phyloP scores from a whole-genome alignment of 352 stramenopile genomes.

The Globisporangium nodosum region DNA sequence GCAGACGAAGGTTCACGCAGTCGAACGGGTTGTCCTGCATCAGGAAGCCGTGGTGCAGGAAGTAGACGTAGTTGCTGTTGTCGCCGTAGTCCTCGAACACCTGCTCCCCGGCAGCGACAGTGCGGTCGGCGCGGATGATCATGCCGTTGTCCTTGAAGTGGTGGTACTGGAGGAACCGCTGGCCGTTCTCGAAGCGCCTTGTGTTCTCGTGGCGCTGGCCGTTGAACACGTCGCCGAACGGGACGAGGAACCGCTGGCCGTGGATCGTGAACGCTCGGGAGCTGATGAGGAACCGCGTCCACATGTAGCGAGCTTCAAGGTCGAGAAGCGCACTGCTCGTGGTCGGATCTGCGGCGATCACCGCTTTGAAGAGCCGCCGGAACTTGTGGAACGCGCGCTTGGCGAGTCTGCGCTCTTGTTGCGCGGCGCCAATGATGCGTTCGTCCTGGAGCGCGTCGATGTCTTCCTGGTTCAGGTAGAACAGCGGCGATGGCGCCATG shows the following conservation, averaged over 20 bases:
- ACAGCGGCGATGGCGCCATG: conserved; percentile 24
- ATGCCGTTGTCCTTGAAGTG: conserved; percentile 33
- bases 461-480: conserved; percentile 21
- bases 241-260: conserved; percentile 71
- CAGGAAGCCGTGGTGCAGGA: conserved; percentile 91
- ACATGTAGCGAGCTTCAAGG: conserved; percentile 23
- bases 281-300: conserved; percentile 55
- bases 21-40: conserved; percentile 86
- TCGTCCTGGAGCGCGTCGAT: conserved; percentile 42
- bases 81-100: conserved; percentile 95
- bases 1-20: conserved; percentile 58
- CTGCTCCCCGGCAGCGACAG: conserved; percentile 28
- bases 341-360: neutral
- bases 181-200: conserved; percentile 30
- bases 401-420: conserved; percentile 18
- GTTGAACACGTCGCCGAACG: conserved; percentile 88
- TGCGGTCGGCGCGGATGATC: conserved; percentile 63
- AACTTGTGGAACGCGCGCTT: conserved; percentile 37
- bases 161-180: conserved; percentile 61
- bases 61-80: conserved; percentile 87
- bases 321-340: neutral
- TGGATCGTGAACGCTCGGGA: conserved; percentile 77
- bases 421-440: conserved; percentile 25
- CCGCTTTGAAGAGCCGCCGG: conserved; percentile 31
- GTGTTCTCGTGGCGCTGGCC: conserved; percentile 34